Evolutionary conservation across 1,284 basidiomycete species (phyloP).

Genomic region (Trichosporon coremiiforme): DNA sequence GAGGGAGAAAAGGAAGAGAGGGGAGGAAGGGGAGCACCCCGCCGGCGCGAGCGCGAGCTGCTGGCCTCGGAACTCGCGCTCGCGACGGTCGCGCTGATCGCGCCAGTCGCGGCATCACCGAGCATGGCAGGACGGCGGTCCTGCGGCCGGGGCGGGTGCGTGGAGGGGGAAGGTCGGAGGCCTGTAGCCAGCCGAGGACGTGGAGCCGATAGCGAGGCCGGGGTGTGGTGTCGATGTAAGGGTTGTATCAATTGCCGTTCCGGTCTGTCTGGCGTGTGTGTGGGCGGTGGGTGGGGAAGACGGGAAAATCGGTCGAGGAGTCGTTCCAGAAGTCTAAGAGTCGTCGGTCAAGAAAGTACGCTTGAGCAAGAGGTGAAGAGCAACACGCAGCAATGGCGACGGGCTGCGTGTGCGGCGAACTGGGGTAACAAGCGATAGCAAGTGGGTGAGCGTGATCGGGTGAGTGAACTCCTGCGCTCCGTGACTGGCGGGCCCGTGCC

Average conservation of each 20-base stretch:
- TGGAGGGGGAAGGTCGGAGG: background rate
- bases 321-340: background rate
- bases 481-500: slow-evolving; percentile 10
- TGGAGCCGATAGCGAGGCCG: slow-evolving; percentile 6
- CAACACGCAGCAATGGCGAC: background rate
- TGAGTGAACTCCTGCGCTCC: background rate
- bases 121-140: slow-evolving; percentile 13
- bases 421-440: background rate
- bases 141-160: slow-evolving; percentile 1
- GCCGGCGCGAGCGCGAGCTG: slow-evolving; percentile 29
- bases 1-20: slow-evolving; percentile 17
- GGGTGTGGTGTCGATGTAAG: background rate
- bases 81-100: background rate
- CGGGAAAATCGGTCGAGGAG: background rate
- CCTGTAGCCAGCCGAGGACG: background rate
- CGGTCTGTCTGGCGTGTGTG: background rate
- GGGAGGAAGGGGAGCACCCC: background rate
- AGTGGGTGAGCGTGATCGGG: slow-evolving; percentile 1
- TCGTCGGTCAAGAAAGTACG: background rate
- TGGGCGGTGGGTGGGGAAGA: background rate
- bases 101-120: slow-evolving; percentile 31
- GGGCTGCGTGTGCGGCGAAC: slow-evolving; percentile 6
- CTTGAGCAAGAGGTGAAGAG: background rate
- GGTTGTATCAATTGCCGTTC: background rate
- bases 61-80: slow-evolving; percentile 36